These are phyloP conservation scores for Candida gigantensis DNA, from an alignment of 1,139 yeast genomes.

Conservation along the genomic window DNA sequence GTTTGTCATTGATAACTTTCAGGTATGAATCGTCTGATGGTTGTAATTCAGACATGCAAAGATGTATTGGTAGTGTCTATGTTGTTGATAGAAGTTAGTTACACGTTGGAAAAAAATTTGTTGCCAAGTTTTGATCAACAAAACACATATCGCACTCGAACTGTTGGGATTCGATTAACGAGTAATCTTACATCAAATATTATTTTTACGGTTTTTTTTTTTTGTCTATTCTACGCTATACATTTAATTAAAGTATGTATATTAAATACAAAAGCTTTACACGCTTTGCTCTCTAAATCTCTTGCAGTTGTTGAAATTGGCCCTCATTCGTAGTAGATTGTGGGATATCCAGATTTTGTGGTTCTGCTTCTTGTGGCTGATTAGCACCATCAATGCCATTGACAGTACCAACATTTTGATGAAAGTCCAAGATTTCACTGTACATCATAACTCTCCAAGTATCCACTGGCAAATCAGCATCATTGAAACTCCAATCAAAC, in stretches of 20 bases:
- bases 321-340: slow-evolving; percentile 22
- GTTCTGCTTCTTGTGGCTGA: slow-evolving; percentile 10
- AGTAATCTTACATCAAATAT: no score
- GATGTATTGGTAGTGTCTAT: not conserved
- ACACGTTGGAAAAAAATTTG: no score
- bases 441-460: slow-evolving; percentile 99
- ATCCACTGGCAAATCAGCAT: slow-evolving; percentile 95
- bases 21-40: slow-evolving; percentile 9
- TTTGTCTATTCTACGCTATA: not conserved
- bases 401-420: slow-evolving; percentile 56
- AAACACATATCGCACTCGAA: no score
- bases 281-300: slow-evolving; percentile 18
- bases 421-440: slow-evolving; percentile 94
- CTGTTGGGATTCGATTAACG: no score
- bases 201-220: not conserved
- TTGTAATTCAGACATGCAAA: not conserved
- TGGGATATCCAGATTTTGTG: no score
- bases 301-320: slow-evolving; percentile 18
- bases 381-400: slow-evolving; percentile 10
- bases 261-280: slow-evolving; percentile 11
- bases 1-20: slow-evolving; percentile 13
- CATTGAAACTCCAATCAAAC: slow-evolving; percentile 98
- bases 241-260: not conserved
- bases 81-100: no score
- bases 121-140: no score